Evolutionary conservation across 805 yeast species (phyloP).

Genomic region (Sungouiella blattae): DNA sequence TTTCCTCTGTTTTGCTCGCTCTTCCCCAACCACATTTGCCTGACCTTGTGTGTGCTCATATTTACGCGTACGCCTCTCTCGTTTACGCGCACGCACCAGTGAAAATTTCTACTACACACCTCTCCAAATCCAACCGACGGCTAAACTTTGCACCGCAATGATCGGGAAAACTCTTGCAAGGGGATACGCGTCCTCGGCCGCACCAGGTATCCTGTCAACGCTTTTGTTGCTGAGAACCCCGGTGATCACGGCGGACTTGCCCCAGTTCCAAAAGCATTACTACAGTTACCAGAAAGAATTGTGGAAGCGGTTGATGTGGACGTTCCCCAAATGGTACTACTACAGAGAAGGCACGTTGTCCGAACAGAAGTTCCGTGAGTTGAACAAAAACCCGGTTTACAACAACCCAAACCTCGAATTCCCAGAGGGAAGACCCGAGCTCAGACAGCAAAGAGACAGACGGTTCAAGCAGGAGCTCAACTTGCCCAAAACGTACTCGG

Average conservation of each 20-base stretch:
- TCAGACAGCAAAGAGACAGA: conserved; percentile 86
- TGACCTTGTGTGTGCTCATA: conserved; percentile 4
- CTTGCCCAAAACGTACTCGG: conserved; percentile 65
- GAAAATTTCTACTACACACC: conserved; percentile 8
- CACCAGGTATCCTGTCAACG: conserved; percentile 28
- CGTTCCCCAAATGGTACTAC: conserved; percentile 91
- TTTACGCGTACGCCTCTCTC: conserved; percentile 6
- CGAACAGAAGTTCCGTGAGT: conserved; percentile 72
- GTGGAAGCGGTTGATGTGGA: conserved; percentile 92
- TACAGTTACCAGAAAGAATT: conserved; percentile 82
- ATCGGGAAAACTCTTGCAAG: conserved; percentile 12
- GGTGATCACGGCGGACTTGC: conserved; percentile 72
- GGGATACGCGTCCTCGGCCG: conserved; percentile 11
- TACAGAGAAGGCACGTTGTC: conserved; percentile 87
- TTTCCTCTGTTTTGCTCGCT: too few relatives aligned
- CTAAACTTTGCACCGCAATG: too few relatives aligned
- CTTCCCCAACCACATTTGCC: too few relatives aligned
- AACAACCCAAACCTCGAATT: conserved; percentile 74
- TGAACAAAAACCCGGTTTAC: conserved; percentile 71
- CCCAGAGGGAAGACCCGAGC: conserved; percentile 80
- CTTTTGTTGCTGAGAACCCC: conserved; percentile 79
- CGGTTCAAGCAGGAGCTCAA: conserved; percentile 71
- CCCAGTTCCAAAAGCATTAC: conserved; percentile 69
- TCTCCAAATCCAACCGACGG: conserved; percentile 1
- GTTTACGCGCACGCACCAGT: conserved; percentile 10